phyloP scores from a whole-genome alignment of 192 early-diverging fungal species.

The Backusella tuberculispora region DNA sequence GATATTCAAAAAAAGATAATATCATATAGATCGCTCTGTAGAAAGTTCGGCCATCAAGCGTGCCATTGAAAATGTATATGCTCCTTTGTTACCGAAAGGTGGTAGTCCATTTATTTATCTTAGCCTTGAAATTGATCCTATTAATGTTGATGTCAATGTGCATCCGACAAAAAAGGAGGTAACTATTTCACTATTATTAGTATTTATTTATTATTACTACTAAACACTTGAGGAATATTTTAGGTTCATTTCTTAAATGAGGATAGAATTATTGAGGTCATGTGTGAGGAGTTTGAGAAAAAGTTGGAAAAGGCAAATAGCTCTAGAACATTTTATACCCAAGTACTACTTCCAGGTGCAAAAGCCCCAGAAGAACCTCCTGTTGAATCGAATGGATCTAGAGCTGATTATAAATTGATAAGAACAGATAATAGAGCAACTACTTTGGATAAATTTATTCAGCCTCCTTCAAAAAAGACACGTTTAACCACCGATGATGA shows the following conservation, averaged over 20 bases:
- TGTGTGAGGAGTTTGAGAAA: conserved; percentile 73
- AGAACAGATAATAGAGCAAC: conserved; percentile 83
- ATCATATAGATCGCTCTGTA: conserved; percentile 73
- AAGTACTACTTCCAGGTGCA: conserved; percentile 42
- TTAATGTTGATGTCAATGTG: conserved; percentile 96
- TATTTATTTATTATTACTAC: not conserved
- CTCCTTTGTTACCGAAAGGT: conserved; percentile 81
- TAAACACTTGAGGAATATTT: conserved; percentile 29
- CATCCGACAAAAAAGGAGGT: conserved; percentile 96
- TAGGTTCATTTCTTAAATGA: conserved; percentile 86
- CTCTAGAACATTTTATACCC: conserved; percentile 62
- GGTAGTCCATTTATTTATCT: conserved; percentile 92
- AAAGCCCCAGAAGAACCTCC: not conserved
- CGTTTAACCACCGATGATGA: not conserved
- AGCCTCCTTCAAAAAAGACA: conserved; percentile 1
- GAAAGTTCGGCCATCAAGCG: conserved; percentile 82
- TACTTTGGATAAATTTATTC: conserved; percentile 75
- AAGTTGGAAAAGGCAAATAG: conserved; percentile 69
- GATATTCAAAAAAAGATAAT: not conserved
- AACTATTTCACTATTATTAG: not conserved
- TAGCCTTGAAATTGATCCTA: conserved; percentile 82
- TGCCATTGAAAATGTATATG: conserved; percentile 83
- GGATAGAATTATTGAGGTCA: conserved; percentile 72
- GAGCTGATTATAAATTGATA: conserved; percentile 74
- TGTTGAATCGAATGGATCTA: conserved; percentile 41